phyloP scores from a whole-genome alignment of 2,329 filamentous ascomycete genomes.

The Cladosporium sp. region DNA sequence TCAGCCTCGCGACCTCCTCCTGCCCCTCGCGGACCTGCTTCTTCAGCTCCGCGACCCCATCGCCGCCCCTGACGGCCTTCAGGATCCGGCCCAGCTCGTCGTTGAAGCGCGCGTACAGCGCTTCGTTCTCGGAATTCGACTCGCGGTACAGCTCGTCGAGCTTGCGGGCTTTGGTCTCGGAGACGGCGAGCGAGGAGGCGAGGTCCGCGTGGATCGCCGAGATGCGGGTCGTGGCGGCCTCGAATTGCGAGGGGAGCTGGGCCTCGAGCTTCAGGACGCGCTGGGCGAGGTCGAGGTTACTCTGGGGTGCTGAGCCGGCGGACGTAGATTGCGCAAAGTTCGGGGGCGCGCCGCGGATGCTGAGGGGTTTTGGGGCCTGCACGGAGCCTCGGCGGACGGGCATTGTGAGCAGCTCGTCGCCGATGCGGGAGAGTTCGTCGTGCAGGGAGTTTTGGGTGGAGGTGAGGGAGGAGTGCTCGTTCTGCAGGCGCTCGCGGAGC shows the following conservation, averaged over 20 bases:
- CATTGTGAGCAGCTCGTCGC: constrained; percentile 62
- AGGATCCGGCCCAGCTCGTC: constrained; percentile 80
- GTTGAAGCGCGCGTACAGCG: constrained; percentile 87
- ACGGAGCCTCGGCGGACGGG: constrained; percentile 17
- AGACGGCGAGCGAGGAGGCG: constrained; percentile 61
- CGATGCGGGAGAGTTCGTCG: constrained; percentile 71
- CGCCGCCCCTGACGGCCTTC: constrained; percentile 65
- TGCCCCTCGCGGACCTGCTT: constrained; percentile 63
- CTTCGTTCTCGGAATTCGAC: constrained; percentile 82
- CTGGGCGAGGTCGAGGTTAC: constrained; percentile 44
- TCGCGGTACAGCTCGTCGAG: constrained; percentile 88
- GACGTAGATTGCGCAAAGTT: constrained; percentile 34
- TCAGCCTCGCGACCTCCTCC: constrained; percentile 69
- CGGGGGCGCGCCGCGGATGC: constrained; percentile 28
- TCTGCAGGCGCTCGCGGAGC: constrained; percentile 74
- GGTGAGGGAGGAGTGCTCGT: constrained; percentile 68
- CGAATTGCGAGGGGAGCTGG: constrained; percentile 54
- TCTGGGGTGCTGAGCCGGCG: not conserved
- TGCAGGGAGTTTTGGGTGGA: constrained; percentile 64
- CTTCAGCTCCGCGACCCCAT: constrained; percentile 73
- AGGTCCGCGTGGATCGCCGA: constrained; percentile 63
- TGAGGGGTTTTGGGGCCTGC: constrained; percentile 14
- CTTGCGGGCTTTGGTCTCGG: constrained; percentile 70
- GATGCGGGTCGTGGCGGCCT: constrained; percentile 56
- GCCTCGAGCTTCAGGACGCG: constrained; percentile 63